A percentile compares a stretch with the other conserved stretches of the same genome.
Conservation (phyloP, 2,329 filamentous ascomycete species). For the Salinomyces thailandicus region DNA sequence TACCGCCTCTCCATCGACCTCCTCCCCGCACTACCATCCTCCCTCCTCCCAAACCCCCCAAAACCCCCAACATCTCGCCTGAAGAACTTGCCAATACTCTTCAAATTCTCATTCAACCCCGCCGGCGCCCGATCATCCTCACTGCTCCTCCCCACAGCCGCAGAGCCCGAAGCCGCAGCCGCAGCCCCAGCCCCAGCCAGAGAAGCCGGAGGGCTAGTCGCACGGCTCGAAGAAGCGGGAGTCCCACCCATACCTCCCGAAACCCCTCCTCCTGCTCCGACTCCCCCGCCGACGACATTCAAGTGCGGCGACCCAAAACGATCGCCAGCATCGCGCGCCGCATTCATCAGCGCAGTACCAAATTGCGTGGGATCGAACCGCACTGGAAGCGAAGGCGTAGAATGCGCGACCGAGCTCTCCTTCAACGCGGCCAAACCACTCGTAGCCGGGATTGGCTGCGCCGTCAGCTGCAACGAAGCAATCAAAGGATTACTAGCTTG, state of each 20-base stretch:
- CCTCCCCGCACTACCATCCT: no score
- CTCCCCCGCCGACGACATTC: slow-evolving; percentile 25
- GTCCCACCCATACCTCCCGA: not conserved
- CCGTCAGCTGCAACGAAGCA: slow-evolving; percentile 48
- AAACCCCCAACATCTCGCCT: slow-evolving; percentile 67
- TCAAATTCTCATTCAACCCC: slow-evolving; percentile 81
- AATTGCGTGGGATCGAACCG: slow-evolving; percentile 70
- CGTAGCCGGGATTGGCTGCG: slow-evolving; percentile 1
- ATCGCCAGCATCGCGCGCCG: slow-evolving; percentile 73
- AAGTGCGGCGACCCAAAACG: slow-evolving; percentile 53
- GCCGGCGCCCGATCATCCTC: slow-evolving; percentile 35
- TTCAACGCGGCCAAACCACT: slow-evolving; percentile 33
- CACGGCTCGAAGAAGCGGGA: slow-evolving; percentile 15
- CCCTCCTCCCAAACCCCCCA: slow-evolving; percentile 20
- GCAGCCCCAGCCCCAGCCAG: not conserved
- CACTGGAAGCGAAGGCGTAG: slow-evolving; percentile 29
- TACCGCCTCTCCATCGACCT: no score
- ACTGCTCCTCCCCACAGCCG: not conserved
- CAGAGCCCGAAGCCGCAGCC: not conserved
- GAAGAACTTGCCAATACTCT: slow-evolving; percentile 95
- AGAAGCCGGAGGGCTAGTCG: slow-evolving; percentile 19
- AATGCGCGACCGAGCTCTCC: slow-evolving; percentile 16
- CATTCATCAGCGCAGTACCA: slow-evolving; percentile 79
- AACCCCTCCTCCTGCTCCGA: slow-evolving; percentile 10
- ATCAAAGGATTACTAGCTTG: slow-evolving; percentile 57